Conservation (phyloP, 805 yeast genomes). For the Diddensiella santjacobensis region DNA sequence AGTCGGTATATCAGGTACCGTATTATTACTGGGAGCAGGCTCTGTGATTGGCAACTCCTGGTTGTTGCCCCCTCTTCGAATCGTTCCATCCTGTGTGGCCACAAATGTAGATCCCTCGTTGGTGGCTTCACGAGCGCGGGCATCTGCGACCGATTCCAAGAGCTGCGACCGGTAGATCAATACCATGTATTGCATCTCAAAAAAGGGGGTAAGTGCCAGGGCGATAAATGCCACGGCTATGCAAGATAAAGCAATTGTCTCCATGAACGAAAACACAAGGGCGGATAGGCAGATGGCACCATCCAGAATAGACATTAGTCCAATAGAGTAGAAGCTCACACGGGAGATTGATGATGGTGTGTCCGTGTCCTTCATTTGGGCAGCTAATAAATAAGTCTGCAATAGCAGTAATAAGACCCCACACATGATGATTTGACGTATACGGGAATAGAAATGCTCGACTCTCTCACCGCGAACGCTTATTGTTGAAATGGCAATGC, state of each 20-base stretch:
- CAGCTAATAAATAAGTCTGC: conserved; percentile 55
- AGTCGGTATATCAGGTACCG: conserved; percentile 20
- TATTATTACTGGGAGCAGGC: conserved; percentile 26
- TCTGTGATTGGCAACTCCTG: conserved; percentile 21
- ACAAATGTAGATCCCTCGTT: conserved; percentile 21
- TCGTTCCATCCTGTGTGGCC: conserved; percentile 25
- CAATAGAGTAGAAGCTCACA: conserved; percentile 61
- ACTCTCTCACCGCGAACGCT: conserved; percentile 51
- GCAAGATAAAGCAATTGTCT: conserved; percentile 59
- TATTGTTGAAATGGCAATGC: conserved; percentile 44
- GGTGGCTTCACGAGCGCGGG: conserved; percentile 36
- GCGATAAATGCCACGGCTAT: conserved; percentile 67
- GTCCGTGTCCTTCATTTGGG: conserved; percentile 66
- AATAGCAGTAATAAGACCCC: conserved; percentile 45
- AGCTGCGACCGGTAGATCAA: conserved; percentile 65
- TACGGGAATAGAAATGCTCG: conserved; percentile 40
- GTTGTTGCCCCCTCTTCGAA: conserved; percentile 17
- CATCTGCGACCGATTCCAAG: conserved; percentile 27
- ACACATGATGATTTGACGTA: conserved; percentile 41
- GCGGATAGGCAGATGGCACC: conserved; percentile 63
- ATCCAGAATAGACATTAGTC: conserved; percentile 62
- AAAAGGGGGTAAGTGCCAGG: conserved; percentile 64
- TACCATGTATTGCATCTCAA: conserved; percentile 71
- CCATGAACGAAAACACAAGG: conserved; percentile 53
- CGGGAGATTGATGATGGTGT: conserved; percentile 80